Base-by-base conservation (phyloP, 2,329 filamentous ascomycete genomes). In the Aureobasidium lini region DNA sequence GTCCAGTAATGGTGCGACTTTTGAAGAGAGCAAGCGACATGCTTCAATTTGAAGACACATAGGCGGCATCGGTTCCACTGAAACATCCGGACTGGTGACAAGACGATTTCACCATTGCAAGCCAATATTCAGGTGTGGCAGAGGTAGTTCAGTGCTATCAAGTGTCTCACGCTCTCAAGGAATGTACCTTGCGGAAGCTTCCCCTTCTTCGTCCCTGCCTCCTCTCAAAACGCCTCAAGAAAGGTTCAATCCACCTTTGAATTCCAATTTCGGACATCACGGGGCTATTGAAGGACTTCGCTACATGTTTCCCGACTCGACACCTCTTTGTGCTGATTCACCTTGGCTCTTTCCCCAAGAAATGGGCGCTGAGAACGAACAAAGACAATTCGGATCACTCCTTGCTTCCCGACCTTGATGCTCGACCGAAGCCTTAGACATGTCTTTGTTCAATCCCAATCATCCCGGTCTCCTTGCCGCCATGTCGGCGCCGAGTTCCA, bases 401-500 rank as follows among this genome's bases (percentile, higher is more conserved):
- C 48, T 52, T 52, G 48, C 48, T 52, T 52, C 18, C 13, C 16
- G 34, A 10, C 18, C 11, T 10, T 40, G n/a, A 52, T 23, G 39
- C 48, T 18, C 16, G 23, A 4, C n/a, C 34, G 15, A 40, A n/a
- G 37, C 15, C 37, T 13, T n/a, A 40, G 36, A 16, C 48, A 29
- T 39, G 34, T 52, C 48, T 52, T 52, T 52, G 48, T 52, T 34
- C 16, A 40, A 23, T 29, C 13, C 34, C 18, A 9, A 5, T 34
- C 13, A 6, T 29, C 23, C 18, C 36, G 6, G n/a, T 28, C 36
- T 52, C 48, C 48, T 40, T 47, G 16, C 42, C 53, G 53, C 53
- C 53, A 57, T 48, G 28, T 34, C 53, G 42, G 23, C 53, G 42
- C 53, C 53, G 32, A 57, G 18, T 39, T 48, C 43, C 53, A 57